phyloP scores from a whole-genome alignment of 2,329 filamentous ascomycete genomes.

The Cladosporium oxysporum region DNA sequence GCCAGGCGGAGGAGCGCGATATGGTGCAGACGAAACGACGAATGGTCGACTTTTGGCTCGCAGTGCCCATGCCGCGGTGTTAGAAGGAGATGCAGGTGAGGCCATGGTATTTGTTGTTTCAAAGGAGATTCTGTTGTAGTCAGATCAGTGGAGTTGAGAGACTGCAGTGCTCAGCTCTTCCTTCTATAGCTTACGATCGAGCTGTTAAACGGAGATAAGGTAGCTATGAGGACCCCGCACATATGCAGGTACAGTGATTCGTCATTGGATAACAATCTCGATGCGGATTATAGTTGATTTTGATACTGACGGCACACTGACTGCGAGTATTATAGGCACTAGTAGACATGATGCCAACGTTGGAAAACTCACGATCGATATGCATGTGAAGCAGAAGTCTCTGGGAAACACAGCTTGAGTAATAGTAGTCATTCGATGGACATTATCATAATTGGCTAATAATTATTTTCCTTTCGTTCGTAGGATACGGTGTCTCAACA shows the following conservation, averaged over 20 bases:
- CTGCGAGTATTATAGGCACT: neutral
- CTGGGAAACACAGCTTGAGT: neutral
- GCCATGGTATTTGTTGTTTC: neutral
- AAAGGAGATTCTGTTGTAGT: neutral
- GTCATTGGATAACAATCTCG: neutral
- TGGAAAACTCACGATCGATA: neutral
- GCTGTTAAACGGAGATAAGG: neutral
- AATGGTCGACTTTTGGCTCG: conserved; percentile 35
- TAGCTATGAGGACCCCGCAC: neutral
- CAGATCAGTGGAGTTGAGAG: neutral
- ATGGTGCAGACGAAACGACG: conserved; percentile 41
- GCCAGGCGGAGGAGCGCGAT: conserved; percentile 37
- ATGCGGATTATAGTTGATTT: neutral
- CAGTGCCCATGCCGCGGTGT: conserved; percentile 41
- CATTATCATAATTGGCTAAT: conserved; percentile 3
- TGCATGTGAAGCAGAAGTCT: neutral
- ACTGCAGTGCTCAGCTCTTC: neutral
- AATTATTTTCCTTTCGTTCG: neutral
- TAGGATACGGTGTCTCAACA: neutral
- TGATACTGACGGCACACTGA: neutral
- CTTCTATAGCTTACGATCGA: neutral
- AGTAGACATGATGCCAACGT: neutral
- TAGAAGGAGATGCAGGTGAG: conserved; percentile 19
- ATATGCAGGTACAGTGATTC: neutral
- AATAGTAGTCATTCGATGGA: conserved; percentile 1